phyloP scores from a whole-genome alignment of 768 basidiomycete genomes.

The Rhodotorula kratochvilovae region DNA sequence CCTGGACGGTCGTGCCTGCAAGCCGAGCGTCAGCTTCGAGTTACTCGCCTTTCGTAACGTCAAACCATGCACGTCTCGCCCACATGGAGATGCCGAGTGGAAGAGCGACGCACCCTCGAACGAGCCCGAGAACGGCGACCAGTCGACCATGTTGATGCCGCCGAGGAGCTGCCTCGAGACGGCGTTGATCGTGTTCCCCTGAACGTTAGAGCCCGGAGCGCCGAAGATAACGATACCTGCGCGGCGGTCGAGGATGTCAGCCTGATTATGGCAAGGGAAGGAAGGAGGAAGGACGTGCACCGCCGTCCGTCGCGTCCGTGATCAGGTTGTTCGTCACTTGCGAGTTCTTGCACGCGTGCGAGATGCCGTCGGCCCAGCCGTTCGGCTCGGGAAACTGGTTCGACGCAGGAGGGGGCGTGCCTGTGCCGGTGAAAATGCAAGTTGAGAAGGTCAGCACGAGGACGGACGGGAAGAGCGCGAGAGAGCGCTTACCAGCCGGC shows the following conservation, averaged over 20 bases:
- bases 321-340: slow-evolving; percentile 38
- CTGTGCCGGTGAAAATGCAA: neutral
- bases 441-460: neutral
- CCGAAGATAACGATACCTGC: slow-evolving; percentile 41
- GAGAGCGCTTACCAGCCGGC: neutral
- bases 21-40: too few species aligned
- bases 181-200: slow-evolving; percentile 40
- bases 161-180: slow-evolving; percentile 5
- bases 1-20: neutral
- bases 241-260: too few species aligned
- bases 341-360: slow-evolving; percentile 35
- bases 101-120: slow-evolving; percentile 5
- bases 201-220: slow-evolving; percentile 26
- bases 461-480: too few species aligned
- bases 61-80: too few species aligned
- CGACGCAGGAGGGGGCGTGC: neutral
- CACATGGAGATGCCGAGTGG: too few species aligned
- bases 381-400: slow-evolving; percentile 3
- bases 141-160: slow-evolving; percentile 39
- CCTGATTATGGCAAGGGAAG: too few species aligned
- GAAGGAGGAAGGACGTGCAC: too few species aligned
- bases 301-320: slow-evolving; percentile 44
- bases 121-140: slow-evolving; percentile 23
- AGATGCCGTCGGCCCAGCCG: slow-evolving; percentile 43
- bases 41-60: too few species aligned